A percentile compares a stretch with the other conserved stretches of the same genome.
Conservation (phyloP, 345 rosid species). For the Eucalyptus lansdowneana region DNA sequence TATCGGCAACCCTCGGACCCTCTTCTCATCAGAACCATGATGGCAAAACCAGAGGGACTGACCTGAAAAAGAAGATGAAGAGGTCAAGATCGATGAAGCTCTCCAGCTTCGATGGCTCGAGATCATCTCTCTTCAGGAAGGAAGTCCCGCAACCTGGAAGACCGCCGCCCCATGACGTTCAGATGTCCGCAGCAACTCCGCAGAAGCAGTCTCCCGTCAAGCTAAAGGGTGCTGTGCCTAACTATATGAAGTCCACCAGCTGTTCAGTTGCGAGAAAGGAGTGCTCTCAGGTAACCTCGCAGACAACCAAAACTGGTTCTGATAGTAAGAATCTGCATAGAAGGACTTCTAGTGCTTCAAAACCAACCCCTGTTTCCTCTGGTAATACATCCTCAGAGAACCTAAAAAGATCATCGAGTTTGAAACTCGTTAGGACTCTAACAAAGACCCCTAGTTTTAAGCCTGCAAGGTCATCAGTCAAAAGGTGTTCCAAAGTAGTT, state of each 20-base stretch:
- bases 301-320: conserved; percentile 6
- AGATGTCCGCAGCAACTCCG: neutral
- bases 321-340: conserved; percentile 10
- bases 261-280: conserved; percentile 79
- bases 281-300: conserved; percentile 31
- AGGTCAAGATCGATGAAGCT: conserved; percentile 47
- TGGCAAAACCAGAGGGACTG: conserved; percentile 53
- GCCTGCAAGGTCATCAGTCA: conserved; percentile 20
- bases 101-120: conserved; percentile 20
- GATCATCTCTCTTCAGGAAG: conserved; percentile 15
- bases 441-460: conserved; percentile 66
- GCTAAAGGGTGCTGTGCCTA: conserved; percentile 31
- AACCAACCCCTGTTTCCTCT: conserved; percentile 19
- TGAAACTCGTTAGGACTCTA: conserved; percentile 40
- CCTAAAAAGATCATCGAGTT: conserved; percentile 34
- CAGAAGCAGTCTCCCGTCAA: conserved; percentile 23
- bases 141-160: conserved; percentile 33
- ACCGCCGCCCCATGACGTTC: conserved; percentile 14
- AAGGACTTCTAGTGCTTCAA: conserved; percentile 8
- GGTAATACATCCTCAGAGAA: neutral
- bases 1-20: conserved; percentile 23
- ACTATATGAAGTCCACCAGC: conserved; percentile 84
- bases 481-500: conserved; percentile 29
- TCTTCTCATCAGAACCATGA: conserved; percentile 31
- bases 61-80: conserved; percentile 73